Percentiles rank a stretch among this genome's conserved stretches.
Evolutionary conservation across 768 basidiomycete species (phyloP).

Genomic region (Tulasnella sp.): DNA sequence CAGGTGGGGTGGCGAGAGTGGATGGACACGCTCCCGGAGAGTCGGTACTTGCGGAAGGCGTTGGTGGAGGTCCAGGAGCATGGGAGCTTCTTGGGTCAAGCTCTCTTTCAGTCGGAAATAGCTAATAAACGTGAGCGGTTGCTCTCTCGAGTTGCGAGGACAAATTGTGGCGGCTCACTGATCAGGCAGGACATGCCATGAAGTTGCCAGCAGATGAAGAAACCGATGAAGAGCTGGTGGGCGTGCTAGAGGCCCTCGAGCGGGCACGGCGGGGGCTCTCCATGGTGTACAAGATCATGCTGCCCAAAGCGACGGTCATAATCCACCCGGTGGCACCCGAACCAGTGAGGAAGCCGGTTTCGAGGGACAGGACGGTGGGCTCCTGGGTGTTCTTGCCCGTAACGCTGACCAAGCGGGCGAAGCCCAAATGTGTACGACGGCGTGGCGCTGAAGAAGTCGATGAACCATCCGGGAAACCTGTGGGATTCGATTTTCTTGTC

Average conservation of each 20-base stretch:
- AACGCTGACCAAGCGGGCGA: too few relatives aligned
- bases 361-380: conserved; percentile 52
- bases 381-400: conserved; percentile 56
- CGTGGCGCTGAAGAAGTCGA: too few relatives aligned
- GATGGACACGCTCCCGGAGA: conserved; percentile 82
- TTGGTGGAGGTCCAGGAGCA: conserved; percentile 87
- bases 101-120: conserved; percentile 44
- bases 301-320: conserved; percentile 49
- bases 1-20: conserved; percentile 72
- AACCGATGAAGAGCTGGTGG: conserved; percentile 83
- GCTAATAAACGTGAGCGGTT: background rate
- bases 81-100: conserved; percentile 71
- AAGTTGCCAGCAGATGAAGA: conserved; percentile 92
- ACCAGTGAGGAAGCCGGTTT: conserved; percentile 32
- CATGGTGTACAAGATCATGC: conserved; percentile 42
- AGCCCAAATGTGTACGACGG: too few relatives aligned
- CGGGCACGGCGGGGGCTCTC: conserved; percentile 73
- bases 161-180: conserved; percentile 31
- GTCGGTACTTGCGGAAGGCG: conserved; percentile 97
- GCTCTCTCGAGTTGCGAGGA: background rate
- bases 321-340: conserved; percentile 44
- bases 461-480: too few relatives aligned
- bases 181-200: conserved; percentile 99
- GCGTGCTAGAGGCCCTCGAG: conserved; percentile 70
- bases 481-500: too few relatives aligned